phyloP scores from a whole-genome alignment of 352 stramenopile species.

The Pythium inflatum region DNA sequence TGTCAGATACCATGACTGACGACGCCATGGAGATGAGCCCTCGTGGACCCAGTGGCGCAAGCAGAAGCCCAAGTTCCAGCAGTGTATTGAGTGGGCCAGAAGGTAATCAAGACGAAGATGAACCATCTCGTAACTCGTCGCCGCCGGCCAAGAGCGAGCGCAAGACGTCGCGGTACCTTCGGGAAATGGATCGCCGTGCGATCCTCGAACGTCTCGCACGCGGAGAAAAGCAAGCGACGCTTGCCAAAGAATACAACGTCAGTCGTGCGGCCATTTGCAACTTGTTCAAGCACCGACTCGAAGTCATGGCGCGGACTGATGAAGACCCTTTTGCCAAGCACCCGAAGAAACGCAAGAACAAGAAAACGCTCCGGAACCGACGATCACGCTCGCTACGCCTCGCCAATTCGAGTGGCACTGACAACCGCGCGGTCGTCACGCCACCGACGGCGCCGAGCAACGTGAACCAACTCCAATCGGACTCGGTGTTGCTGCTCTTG shows the following conservation, averaged over 20 bases:
- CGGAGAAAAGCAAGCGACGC: constrained; percentile 54
- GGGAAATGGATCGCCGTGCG: constrained; percentile 47
- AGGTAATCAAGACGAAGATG: constrained; percentile 5
- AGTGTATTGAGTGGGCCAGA: not conserved
- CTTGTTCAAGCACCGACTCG: constrained; percentile 51
- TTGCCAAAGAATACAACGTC: constrained; percentile 62
- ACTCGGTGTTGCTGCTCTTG: constrained; percentile 26
- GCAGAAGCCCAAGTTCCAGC: constrained; percentile 23
- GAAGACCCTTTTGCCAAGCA: constrained; percentile 56
- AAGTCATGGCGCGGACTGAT: constrained; percentile 45
- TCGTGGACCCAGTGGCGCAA: constrained; percentile 1
- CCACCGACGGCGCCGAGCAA: not conserved
- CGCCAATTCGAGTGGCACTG: not conserved
- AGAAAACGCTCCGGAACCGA: constrained; percentile 26
- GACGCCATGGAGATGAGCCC: constrained; percentile 8
- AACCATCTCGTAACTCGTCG: too few relatives aligned
- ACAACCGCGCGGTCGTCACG: constrained; percentile 14
- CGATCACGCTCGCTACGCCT: constrained; percentile 20
- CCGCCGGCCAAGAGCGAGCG: not conserved
- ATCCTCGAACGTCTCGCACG: constrained; percentile 48
- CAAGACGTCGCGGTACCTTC: constrained; percentile 61
- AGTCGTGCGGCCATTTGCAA: constrained; percentile 68
- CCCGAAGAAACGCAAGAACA: constrained; percentile 39
- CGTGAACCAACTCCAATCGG: constrained; percentile 27
- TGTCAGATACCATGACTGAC: not conserved